Base-by-base conservation (phyloP, 495 filamentous ascomycete species). In the Trichoderma virens region DNA sequence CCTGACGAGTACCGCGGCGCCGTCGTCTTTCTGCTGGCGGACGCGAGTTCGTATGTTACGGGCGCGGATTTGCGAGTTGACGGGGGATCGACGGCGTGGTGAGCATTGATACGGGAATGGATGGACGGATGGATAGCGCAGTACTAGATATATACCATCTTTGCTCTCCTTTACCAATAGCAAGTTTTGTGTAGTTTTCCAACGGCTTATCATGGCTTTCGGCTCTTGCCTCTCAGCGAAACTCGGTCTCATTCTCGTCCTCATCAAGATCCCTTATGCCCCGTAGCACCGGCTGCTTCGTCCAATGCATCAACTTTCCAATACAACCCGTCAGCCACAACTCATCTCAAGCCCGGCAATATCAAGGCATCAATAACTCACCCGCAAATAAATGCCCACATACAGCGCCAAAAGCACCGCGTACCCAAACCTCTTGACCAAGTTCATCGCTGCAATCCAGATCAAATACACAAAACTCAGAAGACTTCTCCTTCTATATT, bases 301-400 rank as follows among this genome's bases (percentile, higher is more conserved):
- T 64, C 62, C 43, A 43, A 64, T 27, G 62, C 32, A 38, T 2
- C 18, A 43, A 18, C 43, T 38, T n/a, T 41, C 25, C 23, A 6
- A 51, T n/a, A 51, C 18, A 30, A 9, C 14, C 60, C 23, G 54
- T 56, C 39, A 39, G 27, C 60, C n/a, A 35, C 2, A 8, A 61
- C 32, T 5, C 6, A 13, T 4, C 11, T 5, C 30, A 38, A 5
- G 20, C 23, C 7, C 7, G 25, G 2, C 30, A 60, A 25, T 31
- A 30, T 11, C 61, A 35, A 35, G 34, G 2, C 6, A 47, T 1
- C 9, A 14, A 54, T 0, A 13, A 67, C 67, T 59, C 43, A 65
- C 67, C 39, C 64, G 45, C 2, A 67, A 35, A 32, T 65, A 66
- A 7, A 65, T 47, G 3, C 60, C 56, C 20, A 69, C 63, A 59